phyloP scores from a whole-genome alignment of 2,329 filamentous ascomycete genomes.

The Dothideomycetidae sp. region DNA sequence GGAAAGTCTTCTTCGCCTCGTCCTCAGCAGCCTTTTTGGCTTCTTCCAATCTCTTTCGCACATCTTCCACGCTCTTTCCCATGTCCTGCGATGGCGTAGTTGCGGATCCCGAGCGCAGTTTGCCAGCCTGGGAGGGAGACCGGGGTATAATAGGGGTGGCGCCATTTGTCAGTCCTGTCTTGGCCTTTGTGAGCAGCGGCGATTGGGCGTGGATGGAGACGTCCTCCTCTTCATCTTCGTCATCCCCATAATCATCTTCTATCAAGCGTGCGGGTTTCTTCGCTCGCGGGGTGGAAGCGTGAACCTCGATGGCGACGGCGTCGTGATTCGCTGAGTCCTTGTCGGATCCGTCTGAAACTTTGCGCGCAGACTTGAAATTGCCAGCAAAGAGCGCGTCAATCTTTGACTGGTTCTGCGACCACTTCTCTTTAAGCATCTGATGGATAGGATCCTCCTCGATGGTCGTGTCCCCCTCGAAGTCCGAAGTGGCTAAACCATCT shows the following conservation, averaged over 20 bases:
- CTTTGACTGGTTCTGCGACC: slow-evolving; percentile 60
- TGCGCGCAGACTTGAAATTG: slow-evolving; percentile 13
- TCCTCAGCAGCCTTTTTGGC: slow-evolving; percentile 84
- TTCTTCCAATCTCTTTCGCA: slow-evolving; percentile 83
- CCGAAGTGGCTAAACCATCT: slow-evolving; percentile 20
- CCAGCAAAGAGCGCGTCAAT: slow-evolving; percentile 60
- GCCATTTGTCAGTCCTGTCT: slow-evolving; percentile 41
- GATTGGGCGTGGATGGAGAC: slow-evolving; percentile 32
- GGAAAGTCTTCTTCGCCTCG: slow-evolving; percentile 76
- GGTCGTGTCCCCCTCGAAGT: slow-evolving; percentile 25
- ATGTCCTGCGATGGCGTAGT: slow-evolving; percentile 38
- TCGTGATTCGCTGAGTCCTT: slow-evolving; percentile 5
- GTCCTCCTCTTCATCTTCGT: slow-evolving; percentile 44
- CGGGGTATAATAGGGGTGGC: slow-evolving; percentile 52
- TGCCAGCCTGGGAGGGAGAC: slow-evolving; percentile 52
- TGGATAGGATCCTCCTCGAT: slow-evolving; percentile 34
- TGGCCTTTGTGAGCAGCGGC: slow-evolving; percentile 36
- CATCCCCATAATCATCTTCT: slow-evolving; percentile 76
- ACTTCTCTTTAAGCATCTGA: slow-evolving; percentile 59
- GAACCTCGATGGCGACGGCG: slow-evolving; percentile 24
- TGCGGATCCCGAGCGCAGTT: slow-evolving; percentile 45
- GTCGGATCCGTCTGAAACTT: slow-evolving; percentile 8
- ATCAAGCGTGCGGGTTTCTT: slow-evolving; percentile 68
- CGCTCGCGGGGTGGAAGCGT: slow-evolving; percentile 35
- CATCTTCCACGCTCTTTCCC: slow-evolving; percentile 66